These are phyloP conservation scores for Coniochaeta hoffmannii DNA, from an alignment of 2,329 filamentous ascomycete species.

Conservation along the genomic window DNA sequence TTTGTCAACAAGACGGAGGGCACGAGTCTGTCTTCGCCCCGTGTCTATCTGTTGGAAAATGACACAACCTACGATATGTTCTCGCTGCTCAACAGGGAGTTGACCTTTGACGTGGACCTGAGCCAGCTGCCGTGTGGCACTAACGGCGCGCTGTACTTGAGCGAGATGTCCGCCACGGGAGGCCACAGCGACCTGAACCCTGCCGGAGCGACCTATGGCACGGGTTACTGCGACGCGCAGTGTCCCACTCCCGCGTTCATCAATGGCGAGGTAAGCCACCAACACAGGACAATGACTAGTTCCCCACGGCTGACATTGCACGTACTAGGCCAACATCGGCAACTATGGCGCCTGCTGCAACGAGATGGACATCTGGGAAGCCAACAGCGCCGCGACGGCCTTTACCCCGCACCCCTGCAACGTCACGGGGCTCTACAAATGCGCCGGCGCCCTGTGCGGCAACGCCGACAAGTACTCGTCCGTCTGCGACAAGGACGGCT, in stretches of 20 bases:
- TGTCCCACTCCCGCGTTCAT: conserved; percentile 42
- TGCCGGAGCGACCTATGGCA: conserved; percentile 47
- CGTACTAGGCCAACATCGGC: conserved; percentile 29
- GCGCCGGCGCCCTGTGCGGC: conserved; percentile 38
- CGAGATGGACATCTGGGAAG: conserved; percentile 50
- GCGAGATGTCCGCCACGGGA: conserved; percentile 52
- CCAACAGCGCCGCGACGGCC: conserved; percentile 36
- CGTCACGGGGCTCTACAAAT: conserved; percentile 33
- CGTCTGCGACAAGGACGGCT: conserved; percentile 53
- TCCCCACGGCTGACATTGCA: background rate
- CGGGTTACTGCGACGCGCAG: conserved; percentile 50
- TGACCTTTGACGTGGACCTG: conserved; percentile 57
- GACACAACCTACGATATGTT: conserved; percentile 49
- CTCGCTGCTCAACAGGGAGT: conserved; percentile 48
- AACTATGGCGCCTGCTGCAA: conserved; percentile 42
- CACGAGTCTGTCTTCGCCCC: conserved; percentile 7
- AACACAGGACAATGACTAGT: conserved; percentile 12
- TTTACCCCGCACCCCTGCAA: conserved; percentile 43
- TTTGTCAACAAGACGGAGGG: conserved; percentile 21
- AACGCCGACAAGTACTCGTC: conserved; percentile 38
- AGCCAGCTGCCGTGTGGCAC: conserved; percentile 53
- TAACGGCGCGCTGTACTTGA: conserved; percentile 55
- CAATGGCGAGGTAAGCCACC: conserved; percentile 1
- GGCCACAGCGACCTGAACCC: conserved; percentile 40
- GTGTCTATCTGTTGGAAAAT: conserved; percentile 31